A percentile compares a stretch with the other conserved stretches of the same genome.
phyloP scores from a whole-genome alignment of 1,139 yeast genomes.

The Scheffersomyces cryptocercus region DNA sequence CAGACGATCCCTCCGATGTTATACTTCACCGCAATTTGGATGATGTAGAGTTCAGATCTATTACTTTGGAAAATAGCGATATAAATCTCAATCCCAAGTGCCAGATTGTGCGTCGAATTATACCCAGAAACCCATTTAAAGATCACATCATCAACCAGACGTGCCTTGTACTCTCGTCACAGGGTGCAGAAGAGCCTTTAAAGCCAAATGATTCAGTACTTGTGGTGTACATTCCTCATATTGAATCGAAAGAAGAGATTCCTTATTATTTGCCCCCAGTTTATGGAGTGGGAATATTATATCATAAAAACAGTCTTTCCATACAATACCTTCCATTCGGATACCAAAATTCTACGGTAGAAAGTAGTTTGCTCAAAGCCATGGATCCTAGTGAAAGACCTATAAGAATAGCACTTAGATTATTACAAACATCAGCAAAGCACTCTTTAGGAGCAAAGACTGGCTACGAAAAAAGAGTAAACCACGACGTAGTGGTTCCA shows the following conservation, averaged over 20 bases:
- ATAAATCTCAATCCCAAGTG: slow-evolving; percentile 39
- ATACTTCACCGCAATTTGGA: slow-evolving; percentile 51
- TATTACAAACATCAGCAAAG: slow-evolving; percentile 75
- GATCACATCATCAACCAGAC: slow-evolving; percentile 86
- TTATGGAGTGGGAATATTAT: slow-evolving; percentile 74
- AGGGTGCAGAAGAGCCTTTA: slow-evolving; percentile 7
- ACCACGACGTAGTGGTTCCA: slow-evolving; percentile 84
- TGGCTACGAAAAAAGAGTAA: slow-evolving; percentile 86
- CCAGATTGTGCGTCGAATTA: slow-evolving; percentile 71
- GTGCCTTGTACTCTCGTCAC: slow-evolving; percentile 51
- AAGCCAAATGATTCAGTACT: slow-evolving; percentile 43
- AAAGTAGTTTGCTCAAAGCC: slow-evolving; percentile 24
- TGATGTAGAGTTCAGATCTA: slow-evolving; percentile 53
- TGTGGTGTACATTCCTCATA: slow-evolving; percentile 77
- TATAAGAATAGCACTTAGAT: slow-evolving; percentile 76
- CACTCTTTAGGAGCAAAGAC: slow-evolving; percentile 81
- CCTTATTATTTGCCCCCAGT: slow-evolving; percentile 91
- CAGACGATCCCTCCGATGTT: slow-evolving; percentile 20
- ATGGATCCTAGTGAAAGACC: slow-evolving; percentile 59
- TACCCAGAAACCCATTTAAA: slow-evolving; percentile 87
- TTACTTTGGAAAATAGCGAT: slow-evolving; percentile 36
- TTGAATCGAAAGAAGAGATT: slow-evolving; percentile 55
- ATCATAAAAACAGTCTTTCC: slow-evolving; percentile 54
- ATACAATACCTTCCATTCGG: slow-evolving; percentile 77
- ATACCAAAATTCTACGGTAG: slow-evolving; percentile 19